Conservation (phyloP, 2,329 filamentous ascomycete genomes). For the Ilyonectria mors-panacis region DNA sequence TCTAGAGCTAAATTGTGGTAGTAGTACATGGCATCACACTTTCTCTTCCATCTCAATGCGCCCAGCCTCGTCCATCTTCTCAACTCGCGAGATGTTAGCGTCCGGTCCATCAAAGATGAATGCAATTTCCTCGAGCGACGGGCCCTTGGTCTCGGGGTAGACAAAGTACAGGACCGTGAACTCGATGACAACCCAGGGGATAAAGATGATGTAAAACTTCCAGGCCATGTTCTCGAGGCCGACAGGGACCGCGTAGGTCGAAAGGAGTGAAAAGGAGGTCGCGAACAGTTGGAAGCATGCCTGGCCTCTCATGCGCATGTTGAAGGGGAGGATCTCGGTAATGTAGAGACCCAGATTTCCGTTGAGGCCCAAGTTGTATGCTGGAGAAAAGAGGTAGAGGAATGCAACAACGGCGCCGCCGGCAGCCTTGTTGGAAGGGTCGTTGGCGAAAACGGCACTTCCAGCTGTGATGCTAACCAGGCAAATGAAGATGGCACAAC, state of each 20-base stretch:
- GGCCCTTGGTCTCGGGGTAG: conserved; percentile 27
- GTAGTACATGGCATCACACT: not conserved
- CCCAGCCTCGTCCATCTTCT: not conserved
- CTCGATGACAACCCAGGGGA: conserved; percentile 21
- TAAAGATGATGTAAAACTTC: conserved; percentile 23
- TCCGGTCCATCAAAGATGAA: conserved; percentile 13
- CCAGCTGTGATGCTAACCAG: conserved; percentile 31
- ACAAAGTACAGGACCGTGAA: conserved; percentile 12
- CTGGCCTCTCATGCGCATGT: conserved; percentile 38
- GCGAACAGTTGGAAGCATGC: conserved; percentile 15
- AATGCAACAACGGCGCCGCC: conserved; percentile 51
- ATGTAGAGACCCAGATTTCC: conserved; percentile 44
- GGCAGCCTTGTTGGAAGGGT: conserved; percentile 34
- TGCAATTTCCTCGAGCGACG: conserved; percentile 21
- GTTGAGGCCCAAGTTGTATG: conserved; percentile 35
- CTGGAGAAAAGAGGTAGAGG: conserved; percentile 50
- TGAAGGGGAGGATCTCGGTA: conserved; percentile 53
- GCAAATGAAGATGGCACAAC: conserved; percentile 34
- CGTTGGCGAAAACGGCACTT: conserved; percentile 35
- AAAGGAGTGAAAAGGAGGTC: conserved; percentile 6
- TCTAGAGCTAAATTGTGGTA: too few relatives aligned
- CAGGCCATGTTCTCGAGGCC: conserved; percentile 14
- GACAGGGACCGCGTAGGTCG: conserved; percentile 25
- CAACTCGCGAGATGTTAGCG: not conserved
- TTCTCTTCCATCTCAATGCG: not conserved